Evolutionary conservation across 2,329 filamentous ascomycete genomes (phyloP).

Genomic region (Trichoderma pleuroti): DNA sequence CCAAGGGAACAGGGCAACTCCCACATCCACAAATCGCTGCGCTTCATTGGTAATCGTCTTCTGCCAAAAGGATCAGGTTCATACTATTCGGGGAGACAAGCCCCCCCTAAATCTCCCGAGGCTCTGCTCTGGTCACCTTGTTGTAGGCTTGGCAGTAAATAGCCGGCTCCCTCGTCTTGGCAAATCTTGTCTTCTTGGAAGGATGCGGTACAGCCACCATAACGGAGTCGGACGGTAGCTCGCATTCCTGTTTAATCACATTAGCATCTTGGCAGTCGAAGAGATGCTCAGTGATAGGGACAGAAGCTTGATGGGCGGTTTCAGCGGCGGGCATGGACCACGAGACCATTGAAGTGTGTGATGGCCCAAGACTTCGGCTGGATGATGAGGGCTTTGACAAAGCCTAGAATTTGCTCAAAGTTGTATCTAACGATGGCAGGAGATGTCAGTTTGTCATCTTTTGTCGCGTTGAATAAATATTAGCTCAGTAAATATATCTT

Average conservation of each 20-base stretch:
- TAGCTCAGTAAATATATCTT: not conserved
- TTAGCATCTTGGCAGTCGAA: conserved; percentile 62
- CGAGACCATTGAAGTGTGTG: conserved; percentile 54
- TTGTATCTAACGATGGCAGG: conserved; percentile 18
- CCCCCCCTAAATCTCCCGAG: not conserved
- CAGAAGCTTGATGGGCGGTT: conserved; percentile 50
- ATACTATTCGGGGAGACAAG: not conserved
- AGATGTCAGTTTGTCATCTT: not conserved
- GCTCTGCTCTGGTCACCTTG: conserved; percentile 67
- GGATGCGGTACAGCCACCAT: conserved; percentile 63
- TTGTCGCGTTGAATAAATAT: not conserved
- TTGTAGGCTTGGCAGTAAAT: conserved; percentile 58
- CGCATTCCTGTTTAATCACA: conserved; percentile 54
- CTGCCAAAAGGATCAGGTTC: not conserved
- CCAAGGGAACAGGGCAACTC: not conserved
- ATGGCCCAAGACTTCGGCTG: conserved; percentile 71
- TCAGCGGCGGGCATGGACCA: conserved; percentile 54
- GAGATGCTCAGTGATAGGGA: conserved; percentile 60
- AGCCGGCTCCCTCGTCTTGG: conserved; percentile 58
- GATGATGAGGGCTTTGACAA: conserved; percentile 63
- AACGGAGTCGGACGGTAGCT: conserved; percentile 63
- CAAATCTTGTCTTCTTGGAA: conserved; percentile 67
- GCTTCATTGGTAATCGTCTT: not conserved
- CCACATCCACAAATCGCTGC: too few relatives aligned
- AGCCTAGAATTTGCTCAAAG: conserved; percentile 64